phyloP scores from a whole-genome alignment of 139 green algal genomes.

The Microglena sp. region DNA sequence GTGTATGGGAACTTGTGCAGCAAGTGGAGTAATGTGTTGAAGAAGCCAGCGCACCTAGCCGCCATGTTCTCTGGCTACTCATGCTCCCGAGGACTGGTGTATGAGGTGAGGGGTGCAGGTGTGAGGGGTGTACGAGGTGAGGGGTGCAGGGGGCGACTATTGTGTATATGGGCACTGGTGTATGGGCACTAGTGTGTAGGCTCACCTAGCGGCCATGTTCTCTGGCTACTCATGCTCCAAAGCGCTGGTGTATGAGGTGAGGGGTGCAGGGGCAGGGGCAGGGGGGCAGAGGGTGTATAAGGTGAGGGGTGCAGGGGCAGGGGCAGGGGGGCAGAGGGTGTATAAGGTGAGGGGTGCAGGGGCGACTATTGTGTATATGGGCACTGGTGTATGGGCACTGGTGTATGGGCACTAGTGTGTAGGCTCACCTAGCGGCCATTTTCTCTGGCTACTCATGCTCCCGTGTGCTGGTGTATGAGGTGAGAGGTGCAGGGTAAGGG shows the following conservation, averaged over 20 bases:
- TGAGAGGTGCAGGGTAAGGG: neutral
- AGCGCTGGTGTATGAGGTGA: neutral
- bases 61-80: slow-evolving; percentile 30
- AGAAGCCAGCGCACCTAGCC: slow-evolving; percentile 21
- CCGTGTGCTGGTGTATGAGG: slow-evolving; percentile 4
- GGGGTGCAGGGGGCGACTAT: neutral
- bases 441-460: slow-evolving; percentile 20
- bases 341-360: too few relatives aligned
- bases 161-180: neutral
- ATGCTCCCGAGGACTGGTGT: neutral
- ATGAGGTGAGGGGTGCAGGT: neutral
- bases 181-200: neutral
- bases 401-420: slow-evolving; percentile 26
- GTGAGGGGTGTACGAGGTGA: slow-evolving; percentile 6
- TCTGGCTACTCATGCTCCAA: neutral
- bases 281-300: too few relatives aligned
- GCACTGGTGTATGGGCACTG: slow-evolving; percentile 47
- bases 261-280: too few relatives aligned
- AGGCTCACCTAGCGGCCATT: slow-evolving; percentile 21
- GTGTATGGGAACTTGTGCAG: slow-evolving; percentile 43
- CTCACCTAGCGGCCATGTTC: slow-evolving; percentile 29
- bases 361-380: neutral
- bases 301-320: too few relatives aligned
- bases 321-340: too few relatives aligned
- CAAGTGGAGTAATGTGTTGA: slow-evolving; percentile 36